Base-by-base conservation (phyloP, 1,139 yeast genomes). In the Yamadazyma kanchanaburiensis region DNA sequence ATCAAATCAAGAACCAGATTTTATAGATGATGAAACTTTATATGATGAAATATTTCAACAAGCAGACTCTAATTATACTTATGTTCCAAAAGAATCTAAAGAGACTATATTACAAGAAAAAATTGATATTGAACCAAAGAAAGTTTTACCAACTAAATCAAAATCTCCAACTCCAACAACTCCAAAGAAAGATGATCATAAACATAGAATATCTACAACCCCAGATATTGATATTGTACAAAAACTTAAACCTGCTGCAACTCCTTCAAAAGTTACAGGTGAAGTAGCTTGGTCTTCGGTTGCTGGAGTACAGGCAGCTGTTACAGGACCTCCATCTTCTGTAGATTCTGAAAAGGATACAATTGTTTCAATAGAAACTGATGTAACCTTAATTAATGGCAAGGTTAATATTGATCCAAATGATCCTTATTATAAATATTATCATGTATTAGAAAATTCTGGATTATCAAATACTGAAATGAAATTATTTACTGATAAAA, bases 271-370 rank as follows among this genome's bases (percentile, higher is more conserved):
- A 39, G 84, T 85, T 1, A 70, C 72, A 3, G 77, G 80, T 11
- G 82, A 75, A 34, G 59, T 80, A 40, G 79, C 80, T 44, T 81
- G 89, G 74, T 74, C 91, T 0, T 72, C 81, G 1, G 81, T 85
- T 2, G 84, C 82, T 3, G 78, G 80, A 5, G 53, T 34, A 7
- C 33, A 39, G 8, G 40, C 40, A 15, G 39, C 37, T 3, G 42
- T 32, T 15, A 22, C 28, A 8, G 58, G 58, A 15, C 33, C 46
- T 20, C n/a, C n/a, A n/a, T 38, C 43, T 9, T 31, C 47, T 4
- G 34, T 38, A n/a, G 37, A 31, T 15, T 35, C 42, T 8, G 36
- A 34, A 6, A 31, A 18, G 31, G 39, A 30, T 5, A 21, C 36
- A n/a, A 29, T 11, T 22, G 24, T n/a, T 18, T 30, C 25, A 28